These are phyloP conservation scores for Clathrospora elynae DNA, from an alignment of 2,329 filamentous ascomycete species.

Conservation along the genomic window DNA sequence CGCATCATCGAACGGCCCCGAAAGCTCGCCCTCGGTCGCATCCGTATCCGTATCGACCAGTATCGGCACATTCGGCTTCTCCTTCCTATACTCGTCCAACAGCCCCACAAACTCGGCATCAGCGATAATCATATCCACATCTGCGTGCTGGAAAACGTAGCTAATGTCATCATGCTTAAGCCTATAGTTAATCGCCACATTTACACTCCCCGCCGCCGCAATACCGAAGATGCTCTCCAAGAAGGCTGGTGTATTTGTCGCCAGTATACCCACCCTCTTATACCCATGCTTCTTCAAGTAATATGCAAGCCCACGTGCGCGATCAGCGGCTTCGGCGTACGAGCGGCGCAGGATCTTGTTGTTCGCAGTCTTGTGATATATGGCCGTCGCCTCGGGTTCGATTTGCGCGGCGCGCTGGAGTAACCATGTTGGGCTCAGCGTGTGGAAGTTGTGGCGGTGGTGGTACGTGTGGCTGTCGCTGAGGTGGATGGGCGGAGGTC, in stretches of 20 bases:
- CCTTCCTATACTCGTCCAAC: slow-evolving; percentile 67
- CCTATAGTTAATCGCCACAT: slow-evolving; percentile 74
- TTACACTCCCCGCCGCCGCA: slow-evolving; percentile 76
- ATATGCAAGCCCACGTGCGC: slow-evolving; percentile 85
- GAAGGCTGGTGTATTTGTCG: slow-evolving; percentile 93
- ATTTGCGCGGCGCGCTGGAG: slow-evolving; percentile 83
- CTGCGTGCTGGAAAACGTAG: slow-evolving; percentile 88
- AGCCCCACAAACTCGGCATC: slow-evolving; percentile 79
- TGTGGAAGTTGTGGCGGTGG: slow-evolving; percentile 68
- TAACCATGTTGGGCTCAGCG: slow-evolving; percentile 86
- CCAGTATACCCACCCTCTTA: slow-evolving; percentile 81
- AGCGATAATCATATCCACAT: slow-evolving; percentile 85
- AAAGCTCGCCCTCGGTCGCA: slow-evolving; percentile 71
- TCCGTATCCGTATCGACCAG: slow-evolving; percentile 88
- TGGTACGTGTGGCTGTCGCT: slow-evolving; percentile 49
- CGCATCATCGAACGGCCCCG: slow-evolving; percentile 81
- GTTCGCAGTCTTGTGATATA: slow-evolving; percentile 84
- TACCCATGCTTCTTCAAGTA: slow-evolving; percentile 76
- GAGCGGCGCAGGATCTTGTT: slow-evolving; percentile 72
- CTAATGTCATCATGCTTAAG: slow-evolving; percentile 83
- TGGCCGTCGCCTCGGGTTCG: slow-evolving; percentile 79
- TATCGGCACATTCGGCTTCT: slow-evolving; percentile 68
- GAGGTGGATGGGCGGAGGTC: slow-evolving; percentile 45
- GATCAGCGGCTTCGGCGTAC: slow-evolving; percentile 83
- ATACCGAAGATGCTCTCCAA: slow-evolving; percentile 89